phyloP scores from a whole-genome alignment of 108 stramenopile genomes.

The Pseudonitzschia pungens region DNA sequence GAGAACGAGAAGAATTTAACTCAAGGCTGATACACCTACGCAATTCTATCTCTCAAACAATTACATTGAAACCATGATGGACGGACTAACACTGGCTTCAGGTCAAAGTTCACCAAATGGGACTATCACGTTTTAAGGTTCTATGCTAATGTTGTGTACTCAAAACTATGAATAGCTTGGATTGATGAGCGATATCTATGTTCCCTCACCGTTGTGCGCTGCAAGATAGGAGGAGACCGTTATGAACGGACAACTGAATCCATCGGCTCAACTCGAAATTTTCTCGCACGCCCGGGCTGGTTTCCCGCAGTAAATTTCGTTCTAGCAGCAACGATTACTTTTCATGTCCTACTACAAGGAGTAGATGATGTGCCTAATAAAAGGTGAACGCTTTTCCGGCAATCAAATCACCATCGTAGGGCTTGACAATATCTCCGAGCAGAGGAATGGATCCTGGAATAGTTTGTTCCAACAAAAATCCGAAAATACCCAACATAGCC shows the following conservation, averaged over 20 bases:
- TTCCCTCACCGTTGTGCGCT: not conserved
- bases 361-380: not conserved
- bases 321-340: not conserved
- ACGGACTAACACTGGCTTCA: too few species aligned
- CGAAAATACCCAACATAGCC: constrained; percentile 79
- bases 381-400: constrained; percentile 25
- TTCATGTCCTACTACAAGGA: not conserved
- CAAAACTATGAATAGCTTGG: not conserved
- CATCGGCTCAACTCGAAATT: not conserved
- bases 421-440: constrained; percentile 53
- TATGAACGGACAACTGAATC: not conserved
- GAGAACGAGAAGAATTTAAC: too few species aligned
- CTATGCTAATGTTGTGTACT: not conserved
- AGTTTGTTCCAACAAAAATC: constrained; percentile 70
- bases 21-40: too few species aligned
- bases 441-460: constrained; percentile 66
- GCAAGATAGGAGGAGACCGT: not conserved
- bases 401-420: constrained; percentile 65
- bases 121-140: too few species aligned
- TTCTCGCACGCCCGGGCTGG: too few species aligned
- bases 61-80: too few species aligned
- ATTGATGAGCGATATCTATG: not conserved
- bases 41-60: too few species aligned
- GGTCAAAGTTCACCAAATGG: too few species aligned
- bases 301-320: not conserved